A percentile compares a stretch with the other conserved stretches of the same genome.
phyloP scores from a whole-genome alignment of 176 grass and related monocot species.

The barley (Hordeum vulgare) region MorexV3_pseudomolecules_assembly NC_058524.1:124355292-124355791 shows the following conservation, averaged over 20 bases:
- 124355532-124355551: background rate
- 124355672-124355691: too few species aligned
- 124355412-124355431: constrained; percentile 3
- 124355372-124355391: background rate
- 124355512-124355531: background rate
- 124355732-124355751: background rate
- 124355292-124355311: too few species aligned
- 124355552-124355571: background rate
- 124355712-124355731: background rate
- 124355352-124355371: background rate
- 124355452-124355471: background rate
- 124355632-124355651: too few species aligned
- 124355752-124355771: background rate
- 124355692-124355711: too few species aligned
- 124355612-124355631: background rate
- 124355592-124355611: background rate
- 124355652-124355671: too few species aligned
- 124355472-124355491: background rate
- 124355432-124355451: constrained; percentile 12
- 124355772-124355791: background rate
- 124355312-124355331: too few species aligned
- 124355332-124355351: too few species aligned
- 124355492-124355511: background rate
- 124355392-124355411: background rate
- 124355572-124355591: background rate